Evolutionary conservation across 1,139 yeast species (phyloP), one percentile per base, ranked within the genome.

Genomic region (Pichia kudriavzevii): DNA sequence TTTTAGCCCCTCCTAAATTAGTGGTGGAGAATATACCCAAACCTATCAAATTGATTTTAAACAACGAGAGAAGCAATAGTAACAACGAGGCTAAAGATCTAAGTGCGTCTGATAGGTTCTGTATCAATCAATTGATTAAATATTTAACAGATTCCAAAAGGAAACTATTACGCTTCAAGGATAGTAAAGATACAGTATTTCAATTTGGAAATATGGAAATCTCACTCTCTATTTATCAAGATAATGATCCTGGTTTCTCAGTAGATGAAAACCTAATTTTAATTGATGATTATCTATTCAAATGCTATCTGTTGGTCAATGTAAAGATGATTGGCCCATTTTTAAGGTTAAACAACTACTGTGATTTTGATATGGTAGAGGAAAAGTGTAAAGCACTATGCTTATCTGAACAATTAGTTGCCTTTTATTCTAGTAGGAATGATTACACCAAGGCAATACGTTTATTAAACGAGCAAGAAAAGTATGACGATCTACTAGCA

Each of bases 271-370:
- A 61, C 28, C 72, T 81, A 1, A 58, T 57, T 10, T 58, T 77
- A 2, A 72, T 91, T 5, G 98, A 91, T 50, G 83, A 95, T 0
- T 69, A 87, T 0, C 63, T 91, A 21, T 84, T 91, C 49, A 65
- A 75, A 35, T 75, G 94, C 42, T 91, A 91, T 52, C 65, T 76
- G 45, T 57, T 75, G 19, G 71, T 73, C 25, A 74, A 75, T 39
- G 84, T 87, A 0, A 71, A 79, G 47, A 65, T 91, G 52, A 68
- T 91, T 13, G 95, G 94, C 0, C 93, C 97, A 0, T 68, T 91
- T 22, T 66, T 91, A 7, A 64, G 97, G 35, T 67, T 87, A 2
- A 72, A 74, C 27, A 91, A 88, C 52, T 65, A 66, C 42, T 85
- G 96, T 60, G 79, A 80, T 49, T 68, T 80, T 2, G 61, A 61